A percentile compares a stretch with the other conserved stretches of the same genome.
phyloP scores from a whole-genome alignment of 805 yeast species.

The Candida maesae region DNA sequence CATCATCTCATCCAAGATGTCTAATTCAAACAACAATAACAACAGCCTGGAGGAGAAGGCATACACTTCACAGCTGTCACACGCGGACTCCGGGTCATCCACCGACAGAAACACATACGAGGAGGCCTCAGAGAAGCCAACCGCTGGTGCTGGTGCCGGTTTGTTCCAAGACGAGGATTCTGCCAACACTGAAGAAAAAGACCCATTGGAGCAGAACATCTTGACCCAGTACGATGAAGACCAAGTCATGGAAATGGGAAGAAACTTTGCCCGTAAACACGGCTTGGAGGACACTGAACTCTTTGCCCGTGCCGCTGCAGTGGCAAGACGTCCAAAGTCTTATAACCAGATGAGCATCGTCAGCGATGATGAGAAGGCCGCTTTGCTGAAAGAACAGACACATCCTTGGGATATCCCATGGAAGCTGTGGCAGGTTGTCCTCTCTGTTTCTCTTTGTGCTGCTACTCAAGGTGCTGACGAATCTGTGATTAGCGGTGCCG shows the following conservation, averaged over 20 bases:
- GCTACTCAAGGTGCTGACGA: conserved; percentile 83
- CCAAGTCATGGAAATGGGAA: conserved; percentile 67
- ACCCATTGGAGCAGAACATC: conserved; percentile 38
- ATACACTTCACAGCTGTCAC: conserved; percentile 2
- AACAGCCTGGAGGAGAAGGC: conserved; percentile 3
- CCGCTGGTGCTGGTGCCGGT: conserved; percentile 6
- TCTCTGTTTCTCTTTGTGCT: conserved; percentile 72
- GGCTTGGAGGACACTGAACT: conserved; percentile 45
- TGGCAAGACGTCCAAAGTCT: conserved; percentile 57
- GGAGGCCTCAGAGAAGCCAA: conserved; percentile 2
- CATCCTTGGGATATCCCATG: conserved; percentile 42
- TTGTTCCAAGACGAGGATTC: conserved; percentile 8
- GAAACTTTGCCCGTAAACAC: conserved; percentile 56
- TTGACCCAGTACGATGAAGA: conserved; percentile 54
- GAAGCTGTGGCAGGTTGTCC: conserved; percentile 51
- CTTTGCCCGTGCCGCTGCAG: conserved; percentile 62
- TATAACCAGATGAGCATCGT: conserved; percentile 56
- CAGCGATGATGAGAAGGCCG: conserved; percentile 50
- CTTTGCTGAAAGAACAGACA: conserved; percentile 42
- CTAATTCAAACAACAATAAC: neutral
- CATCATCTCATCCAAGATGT: neutral
- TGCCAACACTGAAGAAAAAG: too few species aligned
- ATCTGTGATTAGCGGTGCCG: conserved; percentile 71
- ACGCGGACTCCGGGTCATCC: conserved; percentile 2
- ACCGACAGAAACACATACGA: neutral